phyloP scores from a whole-genome alignment of 2,329 filamentous ascomycete genomes.

The Colletotrichum sp. region DNA sequence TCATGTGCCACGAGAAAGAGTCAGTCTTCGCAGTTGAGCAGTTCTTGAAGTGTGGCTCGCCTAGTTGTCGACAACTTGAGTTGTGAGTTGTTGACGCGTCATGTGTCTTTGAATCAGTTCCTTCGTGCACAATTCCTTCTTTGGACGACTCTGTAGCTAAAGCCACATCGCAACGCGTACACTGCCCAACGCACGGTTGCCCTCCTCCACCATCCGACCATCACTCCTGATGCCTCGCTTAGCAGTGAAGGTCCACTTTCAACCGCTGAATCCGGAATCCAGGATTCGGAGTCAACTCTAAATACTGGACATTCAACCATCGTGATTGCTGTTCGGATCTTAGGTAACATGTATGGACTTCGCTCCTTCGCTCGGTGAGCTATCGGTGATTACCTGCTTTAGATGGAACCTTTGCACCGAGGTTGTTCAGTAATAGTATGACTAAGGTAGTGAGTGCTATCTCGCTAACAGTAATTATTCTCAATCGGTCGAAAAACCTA shows the following conservation, averaged over 20 bases:
- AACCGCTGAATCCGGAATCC: neutral
- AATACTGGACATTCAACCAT: neutral
- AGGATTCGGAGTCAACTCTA: neutral
- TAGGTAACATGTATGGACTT: neutral
- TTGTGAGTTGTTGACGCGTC: neutral
- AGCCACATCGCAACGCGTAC: neutral
- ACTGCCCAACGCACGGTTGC: neutral
- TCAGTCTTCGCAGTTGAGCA: neutral
- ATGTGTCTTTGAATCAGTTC: neutral
- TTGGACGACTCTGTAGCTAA: neutral
- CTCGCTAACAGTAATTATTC: neutral
- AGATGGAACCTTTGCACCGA: neutral
- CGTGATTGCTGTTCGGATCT: neutral
- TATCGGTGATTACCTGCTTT: neutral
- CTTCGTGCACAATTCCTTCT: neutral
- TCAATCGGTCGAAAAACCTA: neutral
- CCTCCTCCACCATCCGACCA: neutral
- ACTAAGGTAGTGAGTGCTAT: neutral
- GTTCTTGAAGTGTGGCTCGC: neutral
- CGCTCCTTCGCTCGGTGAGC: neutral
- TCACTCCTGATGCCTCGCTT: neutral
- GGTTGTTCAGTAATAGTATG: neutral
- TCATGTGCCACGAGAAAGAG: neutral
- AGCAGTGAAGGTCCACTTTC: neutral
- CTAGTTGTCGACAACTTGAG: neutral